Conservation (phyloP, 2,329 filamentous ascomycete genomes). For the Thielaviopsis ethacetica region DNA sequence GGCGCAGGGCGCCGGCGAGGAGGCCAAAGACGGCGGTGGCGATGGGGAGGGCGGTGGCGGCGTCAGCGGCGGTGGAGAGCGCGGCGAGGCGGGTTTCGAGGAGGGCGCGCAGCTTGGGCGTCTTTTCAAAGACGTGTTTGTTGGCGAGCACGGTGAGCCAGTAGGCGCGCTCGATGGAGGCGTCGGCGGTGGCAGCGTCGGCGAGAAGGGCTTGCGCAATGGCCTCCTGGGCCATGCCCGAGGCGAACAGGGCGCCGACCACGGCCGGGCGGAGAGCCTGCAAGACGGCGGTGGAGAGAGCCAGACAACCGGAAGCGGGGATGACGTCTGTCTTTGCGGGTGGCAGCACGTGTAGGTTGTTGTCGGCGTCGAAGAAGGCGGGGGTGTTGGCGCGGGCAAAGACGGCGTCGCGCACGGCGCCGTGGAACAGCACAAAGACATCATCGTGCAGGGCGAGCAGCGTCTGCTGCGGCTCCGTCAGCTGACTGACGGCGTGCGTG, state of each 20-base stretch:
- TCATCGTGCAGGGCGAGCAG: conserved; percentile 19
- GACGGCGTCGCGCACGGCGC: conserved; percentile 2
- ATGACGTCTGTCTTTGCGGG: not conserved
- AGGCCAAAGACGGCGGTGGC: conserved; percentile 17
- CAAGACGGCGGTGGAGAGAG: conserved; percentile 24
- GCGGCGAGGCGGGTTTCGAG: conserved; percentile 12
- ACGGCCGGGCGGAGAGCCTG: conserved; percentile 21
- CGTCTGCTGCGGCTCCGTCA: conserved; percentile 23
- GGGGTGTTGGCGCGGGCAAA: not conserved
- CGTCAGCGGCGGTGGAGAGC: conserved; percentile 1
- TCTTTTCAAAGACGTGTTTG: conserved; percentile 25
- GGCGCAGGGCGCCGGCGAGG: conserved; percentile 21
- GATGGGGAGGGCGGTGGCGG: not conserved
- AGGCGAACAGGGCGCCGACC: conserved; percentile 22
- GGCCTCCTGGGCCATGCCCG: conserved; percentile 21
- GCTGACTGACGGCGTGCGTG: conserved; percentile 22
- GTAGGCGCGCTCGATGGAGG: conserved; percentile 4
- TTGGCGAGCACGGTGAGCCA: conserved; percentile 28
- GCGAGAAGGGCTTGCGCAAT: conserved; percentile 13
- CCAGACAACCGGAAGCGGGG: not conserved
- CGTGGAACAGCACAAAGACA: conserved; percentile 23
- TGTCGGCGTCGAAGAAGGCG: conserved; percentile 2
- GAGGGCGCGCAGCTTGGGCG: conserved; percentile 12
- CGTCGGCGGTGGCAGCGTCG: not conserved
- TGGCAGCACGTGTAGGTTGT: not conserved